Conservation (phyloP, 164 flowering plant genomes). For the Magnolia kwangsiensis region DNA sequence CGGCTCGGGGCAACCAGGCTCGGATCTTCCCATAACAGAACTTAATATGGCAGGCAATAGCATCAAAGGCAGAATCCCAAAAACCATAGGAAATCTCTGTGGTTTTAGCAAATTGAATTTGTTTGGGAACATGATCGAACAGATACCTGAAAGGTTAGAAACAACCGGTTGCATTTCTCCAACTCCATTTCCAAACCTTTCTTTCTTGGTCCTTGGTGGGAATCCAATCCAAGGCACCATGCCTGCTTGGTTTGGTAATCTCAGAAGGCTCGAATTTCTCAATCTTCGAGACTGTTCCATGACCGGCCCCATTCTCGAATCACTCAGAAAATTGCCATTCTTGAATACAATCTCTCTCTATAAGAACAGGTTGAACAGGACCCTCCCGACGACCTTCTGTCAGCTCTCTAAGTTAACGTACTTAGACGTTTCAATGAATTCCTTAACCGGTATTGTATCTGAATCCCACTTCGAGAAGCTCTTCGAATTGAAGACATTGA, state of each 20-base stretch:
- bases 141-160: background rate
- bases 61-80: no score
- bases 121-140: background rate
- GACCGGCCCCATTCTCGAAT: background rate
- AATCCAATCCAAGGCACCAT: no score
- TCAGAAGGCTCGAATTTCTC: background rate
- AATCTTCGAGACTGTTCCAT: background rate
- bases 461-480: slow-evolving; percentile 10
- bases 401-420: slow-evolving; percentile 10
- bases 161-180: background rate
- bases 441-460: slow-evolving; percentile 15
- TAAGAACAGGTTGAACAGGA: background rate
- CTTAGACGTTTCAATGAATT: slow-evolving; percentile 6
- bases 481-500: background rate
- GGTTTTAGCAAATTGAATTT: no score
- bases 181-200: no score
- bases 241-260: background rate
- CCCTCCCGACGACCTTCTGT: slow-evolving; percentile 12
- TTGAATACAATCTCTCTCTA: background rate
- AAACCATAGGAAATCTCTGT: no score
- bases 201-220: background rate
- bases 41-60: no score
- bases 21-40: no score
- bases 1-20: no score
- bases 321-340: background rate